phyloP scores from a whole-genome alignment of 1,284 basidiomycete species.

The Cryptococcus depauperatus region DNA sequence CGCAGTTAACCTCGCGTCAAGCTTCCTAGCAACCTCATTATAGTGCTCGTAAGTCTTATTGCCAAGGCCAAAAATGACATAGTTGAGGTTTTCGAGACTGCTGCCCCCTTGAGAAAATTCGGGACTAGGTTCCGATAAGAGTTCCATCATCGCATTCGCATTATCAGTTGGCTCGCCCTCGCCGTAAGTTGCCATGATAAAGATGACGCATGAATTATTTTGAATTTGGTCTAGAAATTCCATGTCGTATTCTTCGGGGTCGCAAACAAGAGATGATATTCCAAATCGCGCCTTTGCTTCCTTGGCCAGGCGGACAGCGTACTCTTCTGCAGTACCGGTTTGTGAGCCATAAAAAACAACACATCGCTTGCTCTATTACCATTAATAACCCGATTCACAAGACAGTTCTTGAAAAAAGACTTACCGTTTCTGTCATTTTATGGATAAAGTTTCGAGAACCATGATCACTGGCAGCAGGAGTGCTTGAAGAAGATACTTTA shows the following conservation, averaged over 20 bases:
- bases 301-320: constrained; percentile 84
- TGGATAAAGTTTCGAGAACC: constrained; percentile 82
- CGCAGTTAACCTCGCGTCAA: constrained; percentile 65
- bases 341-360: constrained; percentile 95
- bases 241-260: constrained; percentile 96
- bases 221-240: constrained; percentile 88
- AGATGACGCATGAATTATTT: constrained; percentile 68
- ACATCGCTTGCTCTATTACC: constrained; percentile 74
- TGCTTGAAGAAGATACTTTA: constrained; percentile 5
- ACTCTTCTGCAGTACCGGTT: constrained; percentile 93
- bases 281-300: constrained; percentile 92
- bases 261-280: constrained; percentile 83
- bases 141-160: constrained; percentile 89
- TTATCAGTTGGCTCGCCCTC: constrained; percentile 99
- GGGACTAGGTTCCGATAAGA: constrained; percentile 74
- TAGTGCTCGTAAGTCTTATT: constrained; percentile 96
- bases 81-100: constrained; percentile 78
- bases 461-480: constrained; percentile 54
- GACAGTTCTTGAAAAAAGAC: constrained; percentile 41
- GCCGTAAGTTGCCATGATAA: constrained; percentile 96
- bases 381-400: neutral
- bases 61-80: constrained; percentile 89
- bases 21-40: constrained; percentile 74
- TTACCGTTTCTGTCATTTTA: constrained; percentile 80
- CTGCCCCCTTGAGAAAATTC: constrained; percentile 63